Base-by-base conservation (phyloP, 305 asterid species). In the Nicotiana rustica region DNA sequence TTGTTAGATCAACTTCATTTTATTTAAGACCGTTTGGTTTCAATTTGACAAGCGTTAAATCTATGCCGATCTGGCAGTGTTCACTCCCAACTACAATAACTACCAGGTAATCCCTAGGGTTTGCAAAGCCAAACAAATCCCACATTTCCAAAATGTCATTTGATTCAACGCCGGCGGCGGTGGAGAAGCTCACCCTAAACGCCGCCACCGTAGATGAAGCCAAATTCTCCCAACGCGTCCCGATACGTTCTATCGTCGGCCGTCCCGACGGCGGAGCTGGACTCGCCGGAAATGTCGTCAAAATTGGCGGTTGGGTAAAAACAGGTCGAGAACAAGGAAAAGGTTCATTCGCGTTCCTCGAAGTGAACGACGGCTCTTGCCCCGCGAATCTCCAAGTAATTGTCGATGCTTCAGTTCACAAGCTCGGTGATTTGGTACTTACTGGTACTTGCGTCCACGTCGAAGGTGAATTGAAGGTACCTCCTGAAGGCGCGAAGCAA, bases 291-390 rank as follows among this genome's bases (percentile, higher is more conserved):
- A 89, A 87, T 83, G 87, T 86, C 19, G 91, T 90, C 61, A 87
- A 89, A 4, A 89, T 96, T 67, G 98, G 98, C 0, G 98, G 99
- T 56, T 93, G 97, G 99, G 98, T 96, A 44, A 94, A 92, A 87
- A 91, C 97, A 0, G 99, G 98, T 0, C 87, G 99, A 29, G 94
- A 90, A 85, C 98, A 93, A 60, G 98, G 96, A 8, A 96, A 92
- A 86, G 97, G 97, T 0, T 41, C 90, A 6, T 89, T 96, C 80
- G 98, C 98, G 0, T 96, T 96, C 70, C 70, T 96, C 56, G 98
- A 92, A 83, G 90, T 96, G n/a, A 93, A 93, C 78, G 98, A 96
- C 62, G 98, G 99, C 2, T 93, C 98, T 0, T 92, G 97, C 80
- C 92, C 93, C 49, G 94, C 88, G 44, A 93, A 91, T 82, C 84